A percentile compares a stretch with the other conserved stretches of the same genome.
Conservation (phyloP, 352 stramenopile species). For the Globisporangium abappressorium region DNA sequence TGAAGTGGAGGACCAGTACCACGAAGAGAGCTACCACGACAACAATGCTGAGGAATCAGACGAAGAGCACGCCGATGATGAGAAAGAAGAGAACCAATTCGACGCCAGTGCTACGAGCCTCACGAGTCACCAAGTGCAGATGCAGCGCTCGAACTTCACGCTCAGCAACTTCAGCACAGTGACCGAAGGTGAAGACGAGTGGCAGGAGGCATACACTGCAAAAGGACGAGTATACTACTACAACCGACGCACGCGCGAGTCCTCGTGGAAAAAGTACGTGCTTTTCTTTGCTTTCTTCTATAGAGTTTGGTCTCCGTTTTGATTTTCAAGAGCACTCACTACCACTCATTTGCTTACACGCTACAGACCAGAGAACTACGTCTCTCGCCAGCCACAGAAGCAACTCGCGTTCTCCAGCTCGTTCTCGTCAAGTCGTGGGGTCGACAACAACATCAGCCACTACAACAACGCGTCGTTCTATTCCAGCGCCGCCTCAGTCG, state of each 20-base stretch:
- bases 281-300: background rate
- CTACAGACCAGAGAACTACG: slow-evolving; percentile 18
- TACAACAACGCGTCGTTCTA: slow-evolving; percentile 13
- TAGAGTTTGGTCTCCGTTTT: background rate
- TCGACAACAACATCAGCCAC: slow-evolving; percentile 31
- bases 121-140: background rate
- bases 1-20: slow-evolving; percentile 16
- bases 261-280: slow-evolving; percentile 76
- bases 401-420: slow-evolving; percentile 8
- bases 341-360: background rate
- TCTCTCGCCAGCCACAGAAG: slow-evolving; percentile 7
- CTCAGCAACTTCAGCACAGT: slow-evolving; percentile 17
- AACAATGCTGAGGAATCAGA: background rate
- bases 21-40: slow-evolving; percentile 9
- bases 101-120: background rate
- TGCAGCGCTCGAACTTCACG: slow-evolving; percentile 15
- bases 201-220: slow-evolving; percentile 80
- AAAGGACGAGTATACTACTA: slow-evolving; percentile 89
- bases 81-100: background rate
- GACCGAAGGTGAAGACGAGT: slow-evolving; percentile 40
- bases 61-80: background rate
- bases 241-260: slow-evolving; percentile 81
- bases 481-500: slow-evolving; percentile 2
- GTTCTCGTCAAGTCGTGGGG: slow-evolving; percentile 9
- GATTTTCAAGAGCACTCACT: background rate